These are phyloP conservation scores for Monilinia aucupariae DNA, from an alignment of 2,329 filamentous ascomycete genomes.

Conservation along the genomic window DNA sequence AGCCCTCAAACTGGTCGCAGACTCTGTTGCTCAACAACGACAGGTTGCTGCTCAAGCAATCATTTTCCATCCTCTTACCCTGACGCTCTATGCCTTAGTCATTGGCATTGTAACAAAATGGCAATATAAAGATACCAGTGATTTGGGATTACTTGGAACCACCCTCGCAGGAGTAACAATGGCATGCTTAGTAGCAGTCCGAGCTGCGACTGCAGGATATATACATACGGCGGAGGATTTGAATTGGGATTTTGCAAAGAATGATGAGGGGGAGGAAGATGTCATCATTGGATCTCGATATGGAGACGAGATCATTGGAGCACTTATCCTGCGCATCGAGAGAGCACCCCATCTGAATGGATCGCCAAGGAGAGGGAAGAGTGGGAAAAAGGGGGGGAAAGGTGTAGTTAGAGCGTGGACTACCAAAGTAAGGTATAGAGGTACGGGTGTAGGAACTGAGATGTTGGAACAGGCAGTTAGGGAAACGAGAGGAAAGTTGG, in stretches of 20 bases:
- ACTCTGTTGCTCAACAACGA: constrained; percentile 77
- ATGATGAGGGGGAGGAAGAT: constrained; percentile 42
- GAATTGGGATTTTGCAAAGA: constrained; percentile 29
- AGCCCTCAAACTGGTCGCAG: constrained; percentile 68
- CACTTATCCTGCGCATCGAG: constrained; percentile 63
- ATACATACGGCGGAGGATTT: constrained; percentile 30
- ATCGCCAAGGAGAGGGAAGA: constrained; percentile 27
- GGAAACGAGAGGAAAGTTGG: constrained; percentile 61
- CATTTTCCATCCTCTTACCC: constrained; percentile 47
- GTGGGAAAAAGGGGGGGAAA: constrained; percentile 49
- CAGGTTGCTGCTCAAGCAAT: constrained; percentile 42
- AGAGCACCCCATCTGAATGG: constrained; percentile 30
- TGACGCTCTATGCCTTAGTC: constrained; percentile 43
- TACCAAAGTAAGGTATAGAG: constrained; percentile 62
- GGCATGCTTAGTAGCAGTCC: constrained; percentile 56
- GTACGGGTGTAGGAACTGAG: constrained; percentile 65
- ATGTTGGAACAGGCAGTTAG: constrained; percentile 70
- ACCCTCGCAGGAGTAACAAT: constrained; percentile 58
- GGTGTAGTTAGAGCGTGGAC: constrained; percentile 81
- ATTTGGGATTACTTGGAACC: constrained; percentile 51
- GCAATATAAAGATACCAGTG: constrained; percentile 39
- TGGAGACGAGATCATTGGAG: constrained; percentile 64
- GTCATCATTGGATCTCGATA: constrained; percentile 61
- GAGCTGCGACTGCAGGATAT: constrained; percentile 57
- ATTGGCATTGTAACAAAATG: constrained; percentile 44